A percentile compares a stretch with the other conserved stretches of the same genome.
phyloP scores from a whole-genome alignment of 169 alveolate genomes.

The Toxoplasma gondii region DNA sequence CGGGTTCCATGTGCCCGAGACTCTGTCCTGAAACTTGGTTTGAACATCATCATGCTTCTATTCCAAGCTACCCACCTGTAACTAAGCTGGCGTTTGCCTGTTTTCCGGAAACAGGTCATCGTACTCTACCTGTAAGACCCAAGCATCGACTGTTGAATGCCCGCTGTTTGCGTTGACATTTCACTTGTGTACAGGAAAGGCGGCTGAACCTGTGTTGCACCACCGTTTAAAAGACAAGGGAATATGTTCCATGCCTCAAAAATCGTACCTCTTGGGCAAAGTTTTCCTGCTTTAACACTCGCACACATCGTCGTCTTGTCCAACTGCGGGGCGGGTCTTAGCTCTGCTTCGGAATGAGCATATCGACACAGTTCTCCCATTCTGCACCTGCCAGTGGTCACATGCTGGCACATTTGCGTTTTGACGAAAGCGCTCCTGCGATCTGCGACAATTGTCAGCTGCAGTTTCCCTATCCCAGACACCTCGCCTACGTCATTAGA shows the following conservation, averaged over 20 bases:
- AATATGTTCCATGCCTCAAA: too few relatives aligned
- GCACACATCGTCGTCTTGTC: constrained; percentile 58
- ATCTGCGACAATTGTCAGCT: constrained; percentile 53
- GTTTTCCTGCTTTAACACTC: constrained; percentile 41
- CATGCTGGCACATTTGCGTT: constrained; percentile 72
- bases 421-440: constrained; percentile 67
- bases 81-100: too few relatives aligned
- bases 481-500: not conserved
- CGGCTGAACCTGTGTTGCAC: too few relatives aligned
- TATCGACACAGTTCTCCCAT: constrained; percentile 71
- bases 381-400: constrained; percentile 71
- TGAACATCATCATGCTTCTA: not conserved
- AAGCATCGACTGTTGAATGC: too few relatives aligned
- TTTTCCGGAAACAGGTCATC: too few relatives aligned
- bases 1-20: too few relatives aligned
- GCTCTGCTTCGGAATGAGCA: constrained; percentile 74
- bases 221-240: too few relatives aligned
- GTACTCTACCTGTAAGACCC: too few relatives aligned
- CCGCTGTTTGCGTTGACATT: too few relatives aligned
- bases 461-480: not conserved
- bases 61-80: not conserved
- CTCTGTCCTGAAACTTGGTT: too few relatives aligned
- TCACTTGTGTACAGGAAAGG: too few relatives aligned
- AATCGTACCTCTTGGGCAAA: constrained; percentile 48
- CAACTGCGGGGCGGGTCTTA: constrained; percentile 59